Evolutionary conservation across 805 yeast species (phyloP).

Genomic region (Wickerhamiella australiensis): DNA sequence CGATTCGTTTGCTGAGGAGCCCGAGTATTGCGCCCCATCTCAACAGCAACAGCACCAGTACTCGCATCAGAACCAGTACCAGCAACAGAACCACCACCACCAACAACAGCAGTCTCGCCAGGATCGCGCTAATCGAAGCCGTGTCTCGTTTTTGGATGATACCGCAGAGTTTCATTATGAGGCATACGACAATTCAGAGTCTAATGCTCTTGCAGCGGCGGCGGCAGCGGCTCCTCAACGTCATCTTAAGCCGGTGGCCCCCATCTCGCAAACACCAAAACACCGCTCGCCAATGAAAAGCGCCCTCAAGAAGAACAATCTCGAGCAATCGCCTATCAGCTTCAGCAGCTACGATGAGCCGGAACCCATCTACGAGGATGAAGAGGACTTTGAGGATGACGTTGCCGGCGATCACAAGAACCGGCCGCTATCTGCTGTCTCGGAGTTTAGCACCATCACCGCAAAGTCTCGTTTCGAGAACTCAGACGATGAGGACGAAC

Average conservation of each 20-base stretch:
- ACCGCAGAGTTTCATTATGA: conserved; percentile 21
- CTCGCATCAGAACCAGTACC: neutral
- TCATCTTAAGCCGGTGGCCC: conserved; percentile 1
- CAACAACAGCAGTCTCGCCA: neutral
- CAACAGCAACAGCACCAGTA: neutral
- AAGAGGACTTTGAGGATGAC: neutral
- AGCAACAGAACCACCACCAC: neutral
- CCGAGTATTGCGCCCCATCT: neutral
- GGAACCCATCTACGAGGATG: neutral
- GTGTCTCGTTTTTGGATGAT: conserved; percentile 12
- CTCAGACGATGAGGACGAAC: neutral
- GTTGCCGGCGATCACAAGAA: neutral
- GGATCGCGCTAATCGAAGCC: neutral
- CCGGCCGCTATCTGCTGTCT: conserved; percentile 6
- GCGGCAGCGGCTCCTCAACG: conserved; percentile 16
- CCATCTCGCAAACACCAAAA: neutral
- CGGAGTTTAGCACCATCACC: conserved; percentile 9
- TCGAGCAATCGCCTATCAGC: neutral
- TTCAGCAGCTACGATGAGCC: neutral
- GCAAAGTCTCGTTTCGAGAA: conserved; percentile 1
- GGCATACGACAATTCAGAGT: conserved; percentile 17
- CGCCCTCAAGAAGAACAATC: conserved; percentile 7
- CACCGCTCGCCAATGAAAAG: conserved; percentile 9
- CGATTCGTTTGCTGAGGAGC: conserved; percentile 1
- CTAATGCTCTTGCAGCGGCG: conserved; percentile 14